Percentiles rank a stretch among this genome's conserved stretches.
phyloP scores from a whole-genome alignment of 2,329 filamentous ascomycete species.

The Botrytis squamosa region DNA sequence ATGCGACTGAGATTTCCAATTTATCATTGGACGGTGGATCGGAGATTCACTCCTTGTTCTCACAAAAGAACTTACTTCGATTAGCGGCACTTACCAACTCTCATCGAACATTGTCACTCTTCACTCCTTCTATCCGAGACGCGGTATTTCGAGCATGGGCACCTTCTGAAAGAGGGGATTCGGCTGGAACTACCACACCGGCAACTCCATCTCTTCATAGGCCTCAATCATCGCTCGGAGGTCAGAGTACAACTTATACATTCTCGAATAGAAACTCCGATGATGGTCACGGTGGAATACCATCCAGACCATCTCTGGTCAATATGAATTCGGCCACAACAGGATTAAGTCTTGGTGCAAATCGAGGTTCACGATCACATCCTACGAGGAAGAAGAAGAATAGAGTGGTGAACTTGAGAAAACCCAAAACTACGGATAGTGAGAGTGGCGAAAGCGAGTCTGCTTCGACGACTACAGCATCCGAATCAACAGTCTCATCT shows the following conservation, averaged over 20 bases:
- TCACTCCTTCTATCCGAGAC: conserved; percentile 86
- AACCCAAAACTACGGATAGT: conserved; percentile 49
- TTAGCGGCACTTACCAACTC: conserved; percentile 82
- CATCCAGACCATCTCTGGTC: conserved; percentile 66
- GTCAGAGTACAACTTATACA: conserved; percentile 62
- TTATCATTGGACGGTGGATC: conserved; percentile 75
- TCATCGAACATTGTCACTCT: conserved; percentile 84
- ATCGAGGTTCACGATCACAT: conserved; percentile 53
- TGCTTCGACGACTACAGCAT: conserved; percentile 58
- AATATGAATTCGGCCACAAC: conserved; percentile 61
- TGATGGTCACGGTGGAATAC: conserved; percentile 51
- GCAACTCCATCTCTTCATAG: conserved; percentile 55
- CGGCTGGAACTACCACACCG: conserved; percentile 38
- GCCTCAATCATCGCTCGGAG: conserved; percentile 61
- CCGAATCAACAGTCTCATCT: conserved; percentile 57
- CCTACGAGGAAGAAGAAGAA: conserved; percentile 77
- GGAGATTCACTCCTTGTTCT: conserved; percentile 87
- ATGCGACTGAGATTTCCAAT: conserved; percentile 71
- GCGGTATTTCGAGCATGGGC: conserved; percentile 93
- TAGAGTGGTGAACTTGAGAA: conserved; percentile 77
- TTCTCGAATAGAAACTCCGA: conserved; percentile 68
- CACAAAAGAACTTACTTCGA: conserved; percentile 86
- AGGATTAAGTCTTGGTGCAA: conserved; percentile 62
- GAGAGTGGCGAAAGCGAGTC: conserved; percentile 42
- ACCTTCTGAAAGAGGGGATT: conserved; percentile 54